Base-by-base conservation (phyloP, 768 basidiomycete genomes). In the Tulasnella sp. region DNA sequence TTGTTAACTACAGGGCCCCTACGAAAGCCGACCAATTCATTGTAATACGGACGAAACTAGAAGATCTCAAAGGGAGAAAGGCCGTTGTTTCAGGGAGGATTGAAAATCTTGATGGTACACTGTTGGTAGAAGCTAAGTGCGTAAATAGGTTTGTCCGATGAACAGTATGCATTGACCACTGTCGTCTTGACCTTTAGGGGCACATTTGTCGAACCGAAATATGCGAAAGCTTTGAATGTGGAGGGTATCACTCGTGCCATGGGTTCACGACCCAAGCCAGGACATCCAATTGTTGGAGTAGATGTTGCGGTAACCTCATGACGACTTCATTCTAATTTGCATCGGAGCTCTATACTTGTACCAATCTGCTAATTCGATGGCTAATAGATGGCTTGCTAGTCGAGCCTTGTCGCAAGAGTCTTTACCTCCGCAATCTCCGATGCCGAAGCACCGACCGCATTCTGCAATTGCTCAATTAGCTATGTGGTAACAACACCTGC, bases 21-120 rank as follows among this genome's bases (percentile, higher is more conserved):
- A 89, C 88, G 2, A 77, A 75, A 47, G 92, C 92, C 0, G 87
- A 93, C 63, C 89, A 88, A 71, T 95, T 91, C 64, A 72, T 96
- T 42, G 75, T 93, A 15, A 75, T 96, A 50, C 79, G 77, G 56
- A 81, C 83, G 2, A 72, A 67, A 37, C 68, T 92, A 2, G 67
- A 70, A 0, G 76, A 82, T 57, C 66, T 72, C 15, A 76, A 82
- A 50, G 92, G 90, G 0, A 77, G 93, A 16, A 96, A 93, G 64
- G 76, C 73, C 0, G 64, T 65, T 2, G 88, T 92, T 13, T 66
- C 68, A 4, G 91, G 81, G 0, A 70, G 66, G 8, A 74, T 96
- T 27, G 86, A 92, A 66, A 80, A 81, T 52, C 63, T 89, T 9
- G 72, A 83, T n/a, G 93, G 93, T 0, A 83, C 77, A 31, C 59